Evolutionary conservation across 441 rosid genomes (phyloP).

Genomic region (Arabidopsis lyrata): DNA sequence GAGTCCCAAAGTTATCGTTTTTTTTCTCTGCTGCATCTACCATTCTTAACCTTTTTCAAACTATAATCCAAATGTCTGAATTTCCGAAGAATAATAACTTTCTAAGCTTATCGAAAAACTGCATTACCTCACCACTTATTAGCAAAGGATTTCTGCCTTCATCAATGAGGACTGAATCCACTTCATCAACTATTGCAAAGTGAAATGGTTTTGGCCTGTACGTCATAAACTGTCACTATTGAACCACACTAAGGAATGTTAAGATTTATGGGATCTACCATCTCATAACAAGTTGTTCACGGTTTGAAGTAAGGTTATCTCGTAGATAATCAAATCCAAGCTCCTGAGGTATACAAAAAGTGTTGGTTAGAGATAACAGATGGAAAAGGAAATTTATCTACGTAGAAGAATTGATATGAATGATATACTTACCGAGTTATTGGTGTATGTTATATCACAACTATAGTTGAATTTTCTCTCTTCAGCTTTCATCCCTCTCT

Average conservation of each 20-base stretch:
- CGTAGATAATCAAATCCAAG: conserved; percentile 99
- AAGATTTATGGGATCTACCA: conserved; percentile 59
- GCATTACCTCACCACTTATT: conserved; percentile 94
- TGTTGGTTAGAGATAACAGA: conserved; percentile 30
- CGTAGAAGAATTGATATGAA: conserved; percentile 17
- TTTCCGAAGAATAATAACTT: not conserved
- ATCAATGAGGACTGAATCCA: conserved; percentile 97
- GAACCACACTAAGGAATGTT: conserved; percentile 30
- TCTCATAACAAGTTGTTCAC: conserved; percentile 95
- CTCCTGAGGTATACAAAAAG: conserved; percentile 62
- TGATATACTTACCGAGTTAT: conserved; percentile 75
- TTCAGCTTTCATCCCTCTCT: conserved; percentile 86
- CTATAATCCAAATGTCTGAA: conserved; percentile 9
- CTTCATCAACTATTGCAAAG: conserved; percentile 97
- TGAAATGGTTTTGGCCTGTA: conserved; percentile 97
- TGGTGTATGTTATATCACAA: conserved; percentile 95
- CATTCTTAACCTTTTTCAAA: conserved; percentile 13
- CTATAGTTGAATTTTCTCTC: conserved; percentile 84
- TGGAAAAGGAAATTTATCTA: not conserved
- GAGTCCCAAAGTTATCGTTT: conserved; percentile 16
- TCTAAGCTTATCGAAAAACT: conserved; percentile 25
- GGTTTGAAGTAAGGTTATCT: conserved; percentile 85
- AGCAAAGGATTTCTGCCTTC: conserved; percentile 98
- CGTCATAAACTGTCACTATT: conserved; percentile 34
- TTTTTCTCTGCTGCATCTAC: not conserved